Evolutionary conservation across 164 flowering plant species (phyloP), one percentile per base, ranked within the genome.

Genomic region (Magnolia changhungtana): DNA sequence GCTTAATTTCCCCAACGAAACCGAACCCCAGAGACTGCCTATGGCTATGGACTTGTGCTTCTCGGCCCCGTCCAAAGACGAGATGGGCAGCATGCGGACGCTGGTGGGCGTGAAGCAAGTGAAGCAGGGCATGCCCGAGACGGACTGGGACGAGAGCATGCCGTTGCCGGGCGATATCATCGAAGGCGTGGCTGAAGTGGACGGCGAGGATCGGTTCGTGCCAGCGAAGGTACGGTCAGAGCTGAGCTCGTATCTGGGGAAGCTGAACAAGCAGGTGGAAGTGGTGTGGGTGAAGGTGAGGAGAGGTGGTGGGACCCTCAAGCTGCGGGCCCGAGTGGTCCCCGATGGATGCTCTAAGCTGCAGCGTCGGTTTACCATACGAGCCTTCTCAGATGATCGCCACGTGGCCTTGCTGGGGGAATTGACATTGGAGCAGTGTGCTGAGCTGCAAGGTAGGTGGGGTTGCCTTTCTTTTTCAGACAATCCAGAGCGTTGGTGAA

Each of bases 91-190:
- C 66, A 63, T 23, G 23, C 83, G 67, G 63, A 88, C 81, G 20
- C 19, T 86, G 51, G 87, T 90, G 19, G 80, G 89, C 65, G 88
- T 89, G 61, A 88, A 87, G 63, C 61, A 78, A 78, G 91, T 88
- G 78, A 88, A 85, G 82, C 87, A 87, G 78, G 83, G 82, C 1
- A 79, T 45, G 58, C 52, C 80, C 1, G 88, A 85, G 18, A 67
- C 7, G 18, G 87, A 88, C 29, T 89, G 94, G 94, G 85, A 86
- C 16, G 94, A 85, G 78, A 83, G 73, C 79, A 89, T 90, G 91
- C 89, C 90, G 20, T 76, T 90, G 77, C 92, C 92, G 0, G 90
- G 94, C 37, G 93, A 88, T 73, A 83, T 88, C 24, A 84, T 90
- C 21, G 87, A 85, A 83, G 91, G 90, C 13, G 69, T 88, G 19